Percentiles rank a stretch among this genome's conserved stretches.
These are phyloP conservation scores for Zygoascus biomembranicola DNA, from an alignment of 805 yeast genomes.

Conservation along the genomic window DNA sequence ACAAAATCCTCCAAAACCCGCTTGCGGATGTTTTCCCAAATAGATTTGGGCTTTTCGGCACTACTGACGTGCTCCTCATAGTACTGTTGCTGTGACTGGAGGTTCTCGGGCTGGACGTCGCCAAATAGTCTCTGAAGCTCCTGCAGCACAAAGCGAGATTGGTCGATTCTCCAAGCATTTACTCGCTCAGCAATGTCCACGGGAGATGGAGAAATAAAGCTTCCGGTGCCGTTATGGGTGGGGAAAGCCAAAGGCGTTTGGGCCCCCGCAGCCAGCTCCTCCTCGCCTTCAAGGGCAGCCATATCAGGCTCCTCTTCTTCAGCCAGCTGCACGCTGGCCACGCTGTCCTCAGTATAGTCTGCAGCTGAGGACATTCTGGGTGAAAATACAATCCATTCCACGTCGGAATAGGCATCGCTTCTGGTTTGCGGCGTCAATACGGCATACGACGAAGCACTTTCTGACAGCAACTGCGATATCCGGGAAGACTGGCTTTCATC, in stretches of 20 bases:
- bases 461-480: not conserved
- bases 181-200: constrained; percentile 29
- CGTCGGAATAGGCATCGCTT: constrained; percentile 13
- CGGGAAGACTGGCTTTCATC: not conserved
- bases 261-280: constrained; percentile 6
- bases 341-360: constrained; percentile 2
- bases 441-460: not conserved
- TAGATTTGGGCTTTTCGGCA: not conserved
- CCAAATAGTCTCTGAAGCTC: constrained; percentile 22
- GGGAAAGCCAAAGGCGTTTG: constrained; percentile 27
- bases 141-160: constrained; percentile 25
- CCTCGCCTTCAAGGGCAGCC: constrained; percentile 6
- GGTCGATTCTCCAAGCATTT: constrained; percentile 35
- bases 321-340: not conserved
- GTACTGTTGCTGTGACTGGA: not conserved
- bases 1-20: constrained; percentile 18
- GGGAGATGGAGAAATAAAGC: constrained; percentile 20
- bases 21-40: not conserved
- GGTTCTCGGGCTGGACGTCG: constrained; percentile 1
- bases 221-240: constrained; percentile 29
- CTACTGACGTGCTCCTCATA: not conserved
- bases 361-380: constrained; percentile 19
- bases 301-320: not conserved
- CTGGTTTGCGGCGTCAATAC: constrained; percentile 1
- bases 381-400: constrained; percentile 33